Evolutionary conservation across 257 asterid species (phyloP).

Genomic region (Hygrophila difformis): DNA sequence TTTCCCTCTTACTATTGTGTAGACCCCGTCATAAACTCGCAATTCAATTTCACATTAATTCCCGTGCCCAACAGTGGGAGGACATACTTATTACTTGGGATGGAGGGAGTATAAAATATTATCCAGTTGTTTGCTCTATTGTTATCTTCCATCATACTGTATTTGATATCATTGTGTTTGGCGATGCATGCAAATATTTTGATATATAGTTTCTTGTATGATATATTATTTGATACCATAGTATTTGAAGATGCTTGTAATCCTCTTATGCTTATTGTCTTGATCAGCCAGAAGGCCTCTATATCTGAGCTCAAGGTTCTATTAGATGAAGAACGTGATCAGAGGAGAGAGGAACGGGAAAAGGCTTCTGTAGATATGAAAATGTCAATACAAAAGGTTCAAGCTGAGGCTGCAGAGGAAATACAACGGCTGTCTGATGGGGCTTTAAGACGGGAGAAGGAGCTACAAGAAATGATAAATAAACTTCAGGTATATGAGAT

Average conservation of each 20-base stretch:
- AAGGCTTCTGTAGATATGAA: constrained; percentile 67
- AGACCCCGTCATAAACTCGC: too few species aligned
- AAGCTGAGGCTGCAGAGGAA: constrained; percentile 84
- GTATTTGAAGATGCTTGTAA: constrained; percentile 3
- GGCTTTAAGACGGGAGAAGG: constrained; percentile 69
- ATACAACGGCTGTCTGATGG: constrained; percentile 55
- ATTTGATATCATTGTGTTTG: not conserved
- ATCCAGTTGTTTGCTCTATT: not conserved
- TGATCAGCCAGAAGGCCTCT: constrained; percentile 79
- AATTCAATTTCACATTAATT: too few species aligned
- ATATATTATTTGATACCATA: constrained; percentile 5
- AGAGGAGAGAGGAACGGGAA: constrained; percentile 84
- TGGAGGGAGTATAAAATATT: too few species aligned
- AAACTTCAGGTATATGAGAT: constrained; percentile 66
- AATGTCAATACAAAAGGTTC: constrained; percentile 64
- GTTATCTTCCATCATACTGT: constrained; percentile 5
- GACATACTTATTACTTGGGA: too few species aligned
- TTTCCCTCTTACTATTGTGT: not conserved
- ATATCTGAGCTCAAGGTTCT: constrained; percentile 65
- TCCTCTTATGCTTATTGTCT: constrained; percentile 12
- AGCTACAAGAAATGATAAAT: constrained; percentile 81
- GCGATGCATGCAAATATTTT: too few species aligned
- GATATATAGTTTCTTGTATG: not conserved
- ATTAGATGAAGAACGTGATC: constrained; percentile 91
- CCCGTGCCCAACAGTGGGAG: too few species aligned